Evolutionary conservation across 2,329 filamentous ascomycete species (phyloP), one percentile per base, ranked within the genome.

Genomic region (Hypoxylon sp.): DNA sequence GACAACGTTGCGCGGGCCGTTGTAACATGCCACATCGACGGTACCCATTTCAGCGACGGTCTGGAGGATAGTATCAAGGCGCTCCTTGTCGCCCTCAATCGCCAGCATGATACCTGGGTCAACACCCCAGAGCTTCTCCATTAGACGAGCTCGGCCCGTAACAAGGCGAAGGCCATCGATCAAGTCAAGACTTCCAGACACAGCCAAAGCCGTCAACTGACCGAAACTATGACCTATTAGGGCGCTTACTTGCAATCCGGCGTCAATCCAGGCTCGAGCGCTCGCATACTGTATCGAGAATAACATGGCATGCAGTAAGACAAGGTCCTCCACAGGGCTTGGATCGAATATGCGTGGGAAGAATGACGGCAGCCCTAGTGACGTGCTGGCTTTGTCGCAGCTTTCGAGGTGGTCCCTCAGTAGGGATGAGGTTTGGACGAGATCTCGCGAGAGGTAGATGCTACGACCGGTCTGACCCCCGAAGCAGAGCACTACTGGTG

Each of bases 221-320:
- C 80, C 80, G 45, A 82, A 77, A 57, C 78, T 81, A 61, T 83
- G 81, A 0, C 81, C 81, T 7, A 82, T 61, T 5, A 82, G 45
- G 1, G 75, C 73, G 2, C 72, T 69, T 1, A 79, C 71, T 11
- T 75, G 32, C 0, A 82, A 38, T 21, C 76, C 73, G 65, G 69
- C 68, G 43, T 77, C 71, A 17, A 77, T 75, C 80, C 81, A 83
- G 2, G 70, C 60, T 32, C 66, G 74, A 0, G 80, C 79, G 38
- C 73, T 77, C 0, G 81, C 68, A 48, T 81, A 81, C 50, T 82
- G 80, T 9, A 79, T 43, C 0, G 80, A 72, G 51, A 82, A 81
- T 0, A 81, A 63, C 43, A 74, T 72, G 5, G 75, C 76, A 17
- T 84, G 82, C 0, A 82, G 71, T 0, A 67, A 21, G 4, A 77